phyloP scores from a whole-genome alignment of 768 basidiomycete species.

The Tubosaeta brunneosetosa region DNA sequence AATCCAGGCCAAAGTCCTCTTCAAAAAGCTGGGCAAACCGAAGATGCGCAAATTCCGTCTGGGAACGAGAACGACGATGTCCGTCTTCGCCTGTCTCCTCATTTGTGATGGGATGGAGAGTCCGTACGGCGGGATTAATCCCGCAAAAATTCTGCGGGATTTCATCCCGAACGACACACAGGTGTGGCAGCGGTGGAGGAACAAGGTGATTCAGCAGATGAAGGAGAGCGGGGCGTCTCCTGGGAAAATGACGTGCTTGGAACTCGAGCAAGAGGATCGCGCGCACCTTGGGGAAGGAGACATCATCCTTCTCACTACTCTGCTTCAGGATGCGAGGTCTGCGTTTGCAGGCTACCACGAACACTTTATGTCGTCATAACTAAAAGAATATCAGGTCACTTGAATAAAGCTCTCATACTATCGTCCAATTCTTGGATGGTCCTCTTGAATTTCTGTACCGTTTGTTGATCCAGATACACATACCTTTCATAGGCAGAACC shows the following conservation, averaged over 20 bases:
- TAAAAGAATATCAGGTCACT: neutral
- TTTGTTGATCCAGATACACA: no score
- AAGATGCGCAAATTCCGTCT: constrained; percentile 19
- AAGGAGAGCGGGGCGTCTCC: neutral
- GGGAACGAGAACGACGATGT: constrained; percentile 19
- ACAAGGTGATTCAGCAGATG: constrained; percentile 19
- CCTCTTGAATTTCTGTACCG: no score
- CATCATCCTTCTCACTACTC: constrained; percentile 9
- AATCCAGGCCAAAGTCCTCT: constrained; percentile 21
- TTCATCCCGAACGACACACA: constrained; percentile 22
- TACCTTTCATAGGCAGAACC: no score
- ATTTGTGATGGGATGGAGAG: constrained; percentile 21
- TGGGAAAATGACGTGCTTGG: neutral
- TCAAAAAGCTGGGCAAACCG: constrained; percentile 12
- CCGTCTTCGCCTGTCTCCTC: constrained; percentile 24
- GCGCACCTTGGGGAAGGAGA: constrained; percentile 8
- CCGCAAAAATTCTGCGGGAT: constrained; percentile 13
- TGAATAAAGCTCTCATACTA: no score
- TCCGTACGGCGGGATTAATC: constrained; percentile 9
- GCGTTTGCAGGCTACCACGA: constrained; percentile 17
- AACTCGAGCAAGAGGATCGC: constrained; percentile 8
- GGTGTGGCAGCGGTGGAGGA: constrained; percentile 25
- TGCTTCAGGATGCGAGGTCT: constrained; percentile 14
- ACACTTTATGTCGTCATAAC: neutral
- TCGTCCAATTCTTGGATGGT: no score